A percentile compares a stretch with the other conserved stretches of the same genome.
Evolutionary conservation across 345 rosid species (phyloP).

Genomic region (Firmiana major): DNA sequence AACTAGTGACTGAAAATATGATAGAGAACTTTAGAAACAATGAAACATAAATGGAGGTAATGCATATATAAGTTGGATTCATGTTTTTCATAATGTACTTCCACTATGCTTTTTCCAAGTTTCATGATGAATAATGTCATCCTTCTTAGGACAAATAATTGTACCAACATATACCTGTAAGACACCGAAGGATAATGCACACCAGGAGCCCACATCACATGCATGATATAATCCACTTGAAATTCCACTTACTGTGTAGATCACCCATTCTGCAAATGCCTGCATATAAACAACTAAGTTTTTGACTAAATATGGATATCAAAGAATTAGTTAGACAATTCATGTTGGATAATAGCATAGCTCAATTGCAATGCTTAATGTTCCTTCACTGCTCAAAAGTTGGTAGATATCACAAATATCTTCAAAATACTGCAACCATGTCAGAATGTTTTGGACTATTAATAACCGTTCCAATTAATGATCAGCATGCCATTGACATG

Average conservation of each 20-base stretch:
- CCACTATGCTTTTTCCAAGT: neutral
- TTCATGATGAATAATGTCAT: neutral
- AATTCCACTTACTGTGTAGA: slow-evolving; percentile 85
- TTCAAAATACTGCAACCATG: neutral
- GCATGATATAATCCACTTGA: slow-evolving; percentile 96
- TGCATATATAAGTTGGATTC: neutral
- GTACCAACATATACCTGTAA: slow-evolving; percentile 59
- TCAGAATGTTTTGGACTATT: neutral
- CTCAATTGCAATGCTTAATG: slow-evolving; percentile 5
- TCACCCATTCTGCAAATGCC: slow-evolving; percentile 96
- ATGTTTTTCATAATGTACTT: neutral
- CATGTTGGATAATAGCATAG: neutral
- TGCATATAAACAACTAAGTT: slow-evolving; percentile 27
- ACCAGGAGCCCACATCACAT: slow-evolving; percentile 95
- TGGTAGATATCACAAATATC: neutral
- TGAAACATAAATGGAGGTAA: neutral
- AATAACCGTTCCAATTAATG: neutral
- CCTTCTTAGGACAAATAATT: neutral
- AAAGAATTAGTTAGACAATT: neutral
- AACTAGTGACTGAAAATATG: slow-evolving; percentile 8
- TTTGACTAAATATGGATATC: neutral
- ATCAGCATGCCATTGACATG: neutral
- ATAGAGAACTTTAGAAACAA: neutral
- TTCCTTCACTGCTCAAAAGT: neutral
- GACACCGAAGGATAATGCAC: slow-evolving; percentile 63